Conservation (phyloP, 2,329 filamentous ascomycete genomes). For the Aspergillus alliaceus region DNA sequence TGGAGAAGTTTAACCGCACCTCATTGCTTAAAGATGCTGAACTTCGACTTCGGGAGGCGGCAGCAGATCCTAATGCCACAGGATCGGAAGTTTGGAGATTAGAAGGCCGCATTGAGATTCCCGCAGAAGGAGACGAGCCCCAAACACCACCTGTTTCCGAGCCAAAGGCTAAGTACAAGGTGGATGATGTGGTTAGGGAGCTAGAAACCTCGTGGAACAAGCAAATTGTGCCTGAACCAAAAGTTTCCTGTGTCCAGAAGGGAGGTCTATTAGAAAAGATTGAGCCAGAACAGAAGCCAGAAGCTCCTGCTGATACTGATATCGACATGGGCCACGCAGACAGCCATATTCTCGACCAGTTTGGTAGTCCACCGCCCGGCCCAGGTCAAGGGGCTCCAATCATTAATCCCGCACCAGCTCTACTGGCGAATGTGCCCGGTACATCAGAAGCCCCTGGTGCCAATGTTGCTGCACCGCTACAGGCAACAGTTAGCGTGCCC, state of each 20-base stretch:
- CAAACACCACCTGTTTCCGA: slow-evolving; percentile 36
- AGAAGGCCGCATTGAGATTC: slow-evolving; percentile 51
- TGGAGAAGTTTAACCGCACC: slow-evolving; percentile 72
- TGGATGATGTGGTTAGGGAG: slow-evolving; percentile 73
- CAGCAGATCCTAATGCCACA: slow-evolving; percentile 55
- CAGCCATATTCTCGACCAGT: slow-evolving; percentile 35
- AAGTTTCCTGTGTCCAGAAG: slow-evolving; percentile 71
- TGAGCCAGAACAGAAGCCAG: slow-evolving; percentile 30
- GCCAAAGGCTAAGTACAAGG: slow-evolving; percentile 44
- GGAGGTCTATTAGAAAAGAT: slow-evolving; percentile 68
- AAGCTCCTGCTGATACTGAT: slow-evolving; percentile 26
- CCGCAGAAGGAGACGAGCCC: slow-evolving; percentile 35
- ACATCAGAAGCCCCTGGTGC: slow-evolving; percentile 1
- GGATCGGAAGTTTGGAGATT: slow-evolving; percentile 64
- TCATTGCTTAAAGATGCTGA: slow-evolving; percentile 73
- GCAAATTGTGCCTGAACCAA: slow-evolving; percentile 63
- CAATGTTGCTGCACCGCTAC: slow-evolving; percentile 2
- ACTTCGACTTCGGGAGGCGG: slow-evolving; percentile 68
- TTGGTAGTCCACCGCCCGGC: slow-evolving; percentile 25
- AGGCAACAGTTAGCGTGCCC: slow-evolving; percentile 18
- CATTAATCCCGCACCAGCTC: slow-evolving; percentile 48
- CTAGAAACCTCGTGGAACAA: slow-evolving; percentile 72
- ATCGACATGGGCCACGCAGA: slow-evolving; percentile 36
- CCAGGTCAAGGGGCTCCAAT: slow-evolving; percentile 50
- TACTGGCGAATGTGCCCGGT: slow-evolving; percentile 43